A percentile compares a stretch with the other conserved stretches of the same genome.
phyloP scores from a whole-genome alignment of 2,329 filamentous ascomycete species.

The Aulographum hederae region DNA sequence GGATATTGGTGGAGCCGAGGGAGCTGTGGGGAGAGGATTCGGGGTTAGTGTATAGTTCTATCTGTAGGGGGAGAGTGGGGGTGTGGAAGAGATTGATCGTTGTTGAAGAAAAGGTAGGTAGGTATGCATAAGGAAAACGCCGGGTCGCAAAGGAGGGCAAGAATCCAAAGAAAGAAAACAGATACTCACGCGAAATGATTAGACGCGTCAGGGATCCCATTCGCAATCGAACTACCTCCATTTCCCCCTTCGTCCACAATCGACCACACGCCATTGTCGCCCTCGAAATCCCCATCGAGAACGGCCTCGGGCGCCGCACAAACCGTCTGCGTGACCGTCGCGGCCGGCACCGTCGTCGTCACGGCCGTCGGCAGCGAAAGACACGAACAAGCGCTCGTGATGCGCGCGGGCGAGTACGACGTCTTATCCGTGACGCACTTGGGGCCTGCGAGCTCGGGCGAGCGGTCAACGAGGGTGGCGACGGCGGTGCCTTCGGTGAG shows the following conservation, averaged over 20 bases:
- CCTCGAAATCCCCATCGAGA: conserved; percentile 48
- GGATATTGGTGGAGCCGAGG: too few species aligned
- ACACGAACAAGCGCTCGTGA: neutral
- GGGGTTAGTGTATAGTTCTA: too few species aligned
- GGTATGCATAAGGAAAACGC: too few species aligned
- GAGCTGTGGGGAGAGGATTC: too few species aligned
- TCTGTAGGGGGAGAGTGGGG: too few species aligned
- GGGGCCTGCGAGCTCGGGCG: neutral
- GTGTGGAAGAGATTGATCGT: too few species aligned
- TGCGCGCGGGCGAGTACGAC: neutral
- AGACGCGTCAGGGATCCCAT: neutral
- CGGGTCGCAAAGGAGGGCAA: too few species aligned
- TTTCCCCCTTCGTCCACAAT: conserved; percentile 53
- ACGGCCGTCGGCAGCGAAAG: neutral
- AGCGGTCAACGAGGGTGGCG: neutral
- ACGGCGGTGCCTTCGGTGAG: conserved; percentile 1
- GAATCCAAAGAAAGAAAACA: neutral
- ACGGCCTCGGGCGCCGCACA: neutral
- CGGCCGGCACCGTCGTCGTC: neutral
- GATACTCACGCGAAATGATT: neutral
- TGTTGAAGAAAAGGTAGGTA: too few species aligned
- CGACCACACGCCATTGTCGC: conserved; percentile 77
- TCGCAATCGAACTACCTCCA: conserved; percentile 3
- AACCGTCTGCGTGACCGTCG: neutral
- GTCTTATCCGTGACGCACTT: neutral